phyloP scores from a whole-genome alignment of 2,329 filamentous ascomycete genomes.

The Clathrospora elynae region DNA sequence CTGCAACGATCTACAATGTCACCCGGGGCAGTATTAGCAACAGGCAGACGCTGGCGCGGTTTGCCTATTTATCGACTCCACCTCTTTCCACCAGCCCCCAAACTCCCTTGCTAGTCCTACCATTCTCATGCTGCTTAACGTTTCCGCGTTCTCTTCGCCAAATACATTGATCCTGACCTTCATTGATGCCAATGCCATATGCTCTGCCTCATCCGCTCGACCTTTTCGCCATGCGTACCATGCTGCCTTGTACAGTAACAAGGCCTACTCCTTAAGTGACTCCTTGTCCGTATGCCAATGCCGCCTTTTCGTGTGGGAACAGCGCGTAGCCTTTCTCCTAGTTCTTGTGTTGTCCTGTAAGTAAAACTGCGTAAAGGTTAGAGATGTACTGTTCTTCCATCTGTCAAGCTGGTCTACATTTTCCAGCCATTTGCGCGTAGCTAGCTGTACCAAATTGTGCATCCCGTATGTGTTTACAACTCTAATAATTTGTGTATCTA shows the following conservation, averaged over 20 bases:
- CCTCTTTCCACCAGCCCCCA: conserved; percentile 10
- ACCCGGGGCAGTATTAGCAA: too few species aligned
- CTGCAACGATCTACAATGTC: too few species aligned
- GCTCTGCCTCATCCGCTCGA: not conserved
- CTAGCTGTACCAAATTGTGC: conserved; percentile 29
- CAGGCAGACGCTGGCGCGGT: too few species aligned
- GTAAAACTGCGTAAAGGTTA: too few species aligned
- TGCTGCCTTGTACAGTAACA: conserved; percentile 1
- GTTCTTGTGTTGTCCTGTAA: too few species aligned
- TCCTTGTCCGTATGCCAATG: not conserved
- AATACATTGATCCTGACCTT: conserved; percentile 5
- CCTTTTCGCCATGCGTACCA: not conserved
- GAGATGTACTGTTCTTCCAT: conserved; percentile 17
- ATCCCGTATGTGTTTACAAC: conserved; percentile 20
- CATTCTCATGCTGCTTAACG: conserved; percentile 3
- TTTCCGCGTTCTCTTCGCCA: conserved; percentile 3
- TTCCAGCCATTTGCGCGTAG: conserved; percentile 28
- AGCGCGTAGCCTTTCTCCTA: conserved; percentile 13
- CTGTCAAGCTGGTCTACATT: conserved; percentile 18
- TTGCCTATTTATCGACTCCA: too few species aligned
- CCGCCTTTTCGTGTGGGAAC: conserved; percentile 17
- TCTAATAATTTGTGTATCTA: too few species aligned
- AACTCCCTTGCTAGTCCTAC: not conserved
- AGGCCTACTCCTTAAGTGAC: conserved; percentile 7
- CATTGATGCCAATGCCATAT: not conserved